Percentiles rank a stretch among this genome's conserved stretches.
Conservation (phyloP, 257 asterid genomes). For the Scutellaria galericulata region DNA sequence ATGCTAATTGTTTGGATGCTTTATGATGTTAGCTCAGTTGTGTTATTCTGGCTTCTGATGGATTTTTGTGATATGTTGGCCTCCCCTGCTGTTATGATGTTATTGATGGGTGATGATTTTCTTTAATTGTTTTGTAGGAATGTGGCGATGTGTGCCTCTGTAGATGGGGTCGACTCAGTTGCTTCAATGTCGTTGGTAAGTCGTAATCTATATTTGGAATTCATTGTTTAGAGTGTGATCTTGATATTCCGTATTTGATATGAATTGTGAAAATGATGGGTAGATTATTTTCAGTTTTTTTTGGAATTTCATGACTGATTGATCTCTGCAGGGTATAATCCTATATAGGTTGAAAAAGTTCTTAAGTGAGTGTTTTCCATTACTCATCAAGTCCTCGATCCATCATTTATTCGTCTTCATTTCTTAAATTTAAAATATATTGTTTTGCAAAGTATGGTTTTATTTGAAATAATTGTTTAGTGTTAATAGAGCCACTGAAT, state of each 20-base stretch:
- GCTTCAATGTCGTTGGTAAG: constrained; percentile 61
- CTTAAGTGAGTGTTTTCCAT: background rate
- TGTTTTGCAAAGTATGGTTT: background rate
- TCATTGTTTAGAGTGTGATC: constrained; percentile 20
- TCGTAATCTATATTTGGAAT: constrained; percentile 22
- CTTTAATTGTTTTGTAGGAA: constrained; percentile 47
- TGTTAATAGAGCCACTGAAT: background rate
- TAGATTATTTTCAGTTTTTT: background rate
- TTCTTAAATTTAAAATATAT: background rate
- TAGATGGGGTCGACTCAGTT: constrained; percentile 67
- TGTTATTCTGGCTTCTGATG: constrained; percentile 19
- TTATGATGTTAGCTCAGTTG: constrained; percentile 5
- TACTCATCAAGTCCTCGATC: background rate
- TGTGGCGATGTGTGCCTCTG: constrained; percentile 53
- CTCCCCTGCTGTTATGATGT: constrained; percentile 7
- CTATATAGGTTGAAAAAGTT: constrained; percentile 6
- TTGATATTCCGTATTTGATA: background rate
- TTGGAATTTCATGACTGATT: background rate
- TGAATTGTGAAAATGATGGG: constrained; percentile 20
- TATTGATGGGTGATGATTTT: constrained; percentile 31
- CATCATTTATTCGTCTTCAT: background rate
- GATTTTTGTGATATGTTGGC: constrained; percentile 25
- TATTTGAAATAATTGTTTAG: background rate
- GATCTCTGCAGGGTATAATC: constrained; percentile 17
- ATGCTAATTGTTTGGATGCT: background rate